These are phyloP conservation scores for Bruguiera gymnorhiza DNA, from an alignment of 345 rosid genomes.

Conservation along the genomic window DNA sequence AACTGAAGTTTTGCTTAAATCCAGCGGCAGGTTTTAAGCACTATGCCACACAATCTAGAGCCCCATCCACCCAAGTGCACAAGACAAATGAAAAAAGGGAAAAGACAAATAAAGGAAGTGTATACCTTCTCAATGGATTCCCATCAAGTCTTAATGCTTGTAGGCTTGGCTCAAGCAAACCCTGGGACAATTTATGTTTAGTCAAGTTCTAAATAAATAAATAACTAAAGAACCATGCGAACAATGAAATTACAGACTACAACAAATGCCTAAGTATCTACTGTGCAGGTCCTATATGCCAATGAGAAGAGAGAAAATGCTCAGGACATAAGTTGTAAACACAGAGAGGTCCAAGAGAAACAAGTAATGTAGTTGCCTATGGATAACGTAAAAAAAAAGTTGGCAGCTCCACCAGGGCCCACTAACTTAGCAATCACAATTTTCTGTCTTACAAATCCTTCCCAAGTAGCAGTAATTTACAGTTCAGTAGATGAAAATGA, in stretches of 20 bases:
- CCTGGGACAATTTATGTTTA: conserved; percentile 36
- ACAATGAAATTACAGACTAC: background rate
- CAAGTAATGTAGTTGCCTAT: background rate
- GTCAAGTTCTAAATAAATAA: too few species aligned
- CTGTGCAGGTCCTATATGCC: background rate
- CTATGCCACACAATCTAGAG: too few species aligned
- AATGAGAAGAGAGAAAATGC: background rate
- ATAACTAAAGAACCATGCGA: conserved; percentile 2
- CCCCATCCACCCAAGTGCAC: background rate
- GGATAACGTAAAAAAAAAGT: background rate
- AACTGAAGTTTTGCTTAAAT: background rate
- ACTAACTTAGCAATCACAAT: background rate
- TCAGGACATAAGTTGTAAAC: background rate
- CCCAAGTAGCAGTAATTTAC: background rate
- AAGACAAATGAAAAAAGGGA: background rate
- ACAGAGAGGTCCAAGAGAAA: background rate
- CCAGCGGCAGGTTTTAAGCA: too few species aligned
- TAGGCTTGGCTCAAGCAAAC: conserved; percentile 72
- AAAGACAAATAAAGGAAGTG: background rate
- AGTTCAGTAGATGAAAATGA: background rate
- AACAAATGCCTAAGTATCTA: background rate
- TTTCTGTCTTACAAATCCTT: background rate
- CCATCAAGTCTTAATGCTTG: conserved; percentile 83
- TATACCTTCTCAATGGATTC: conserved; percentile 84
- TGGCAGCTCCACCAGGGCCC: background rate